Evolutionary conservation across 306 rosid species (phyloP).

Genomic region (Rubus parviflorus): DNA sequence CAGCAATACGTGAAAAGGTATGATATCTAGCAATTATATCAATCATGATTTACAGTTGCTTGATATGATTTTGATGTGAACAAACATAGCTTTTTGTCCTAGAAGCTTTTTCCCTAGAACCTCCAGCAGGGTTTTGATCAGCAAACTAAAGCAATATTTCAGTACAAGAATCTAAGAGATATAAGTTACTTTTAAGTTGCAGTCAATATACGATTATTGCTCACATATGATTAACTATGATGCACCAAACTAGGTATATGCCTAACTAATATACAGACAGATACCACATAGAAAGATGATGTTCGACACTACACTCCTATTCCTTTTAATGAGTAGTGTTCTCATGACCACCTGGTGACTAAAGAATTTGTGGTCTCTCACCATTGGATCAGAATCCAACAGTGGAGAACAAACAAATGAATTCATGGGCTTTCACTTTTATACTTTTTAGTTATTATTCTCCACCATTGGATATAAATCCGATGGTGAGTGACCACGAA

Average conservation of each 20-base stretch:
- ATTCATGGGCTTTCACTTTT: neutral
- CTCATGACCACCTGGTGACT: neutral
- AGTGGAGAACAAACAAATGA: neutral
- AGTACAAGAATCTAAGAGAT: neutral
- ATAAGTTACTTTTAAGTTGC: neutral
- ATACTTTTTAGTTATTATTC: neutral
- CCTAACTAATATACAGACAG: neutral
- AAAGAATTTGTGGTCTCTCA: neutral
- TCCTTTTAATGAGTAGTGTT: neutral
- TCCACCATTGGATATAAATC: neutral
- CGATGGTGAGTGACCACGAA: neutral
- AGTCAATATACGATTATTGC: neutral
- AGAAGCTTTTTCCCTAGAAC: neutral
- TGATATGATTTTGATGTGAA: neutral
- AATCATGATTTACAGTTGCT: neutral
- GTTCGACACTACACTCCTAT: neutral
- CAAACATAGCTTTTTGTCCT: neutral
- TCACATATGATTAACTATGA: neutral
- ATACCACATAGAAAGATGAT: neutral
- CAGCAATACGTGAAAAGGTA: neutral
- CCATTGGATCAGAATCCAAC: neutral
- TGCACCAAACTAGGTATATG: neutral
- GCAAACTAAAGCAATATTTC: neutral
- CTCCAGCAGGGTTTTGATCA: neutral
- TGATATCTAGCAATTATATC: neutral